Base-by-base conservation (phyloP, 139 green algal species). In the Chlorella sp. region DNA sequence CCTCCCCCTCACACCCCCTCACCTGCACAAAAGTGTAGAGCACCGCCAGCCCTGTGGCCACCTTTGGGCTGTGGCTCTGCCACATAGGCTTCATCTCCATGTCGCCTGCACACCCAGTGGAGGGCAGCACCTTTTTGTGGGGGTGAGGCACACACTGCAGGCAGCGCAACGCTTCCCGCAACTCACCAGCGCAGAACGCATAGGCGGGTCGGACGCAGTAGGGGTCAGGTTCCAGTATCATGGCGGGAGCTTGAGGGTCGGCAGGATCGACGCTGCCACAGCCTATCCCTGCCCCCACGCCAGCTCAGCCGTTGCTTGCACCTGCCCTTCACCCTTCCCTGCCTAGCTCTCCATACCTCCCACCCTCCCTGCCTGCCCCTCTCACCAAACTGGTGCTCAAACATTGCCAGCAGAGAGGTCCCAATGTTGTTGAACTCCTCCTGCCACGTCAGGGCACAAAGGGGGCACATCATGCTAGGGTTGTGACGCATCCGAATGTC, bases 1-100 rank as follows among this genome's bases (percentile, higher is more conserved):
- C n/a, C n/a, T n/a, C n/a, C n/a, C n/a, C n/a, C n/a, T n/a, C n/a
- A n/a, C n/a, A n/a, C 34, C 7, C 11, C 18, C 83, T 18, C 30
- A 39, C 84, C 84, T 88, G 84, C n/a, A 92, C 64, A 57, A 92
- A 84, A n/a, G 81, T 89, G 81, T 86, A 92, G 1, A 77, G 36
- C 18, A 92, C 69, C 1, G 84, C 89, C 84, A 92, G 86, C 9
- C 57, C 48, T 19, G 84, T 90, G 81, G 86, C 86, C 18, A 75
- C 60, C 42, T 77, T 81, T n/a, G 89, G 89, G 83, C 86, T 88
- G n/a, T 85, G 77, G 57, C n/a, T 86, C 34, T 85, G 1, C 60
- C 36, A 78, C 61, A 90, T 82, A n/a, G 64, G n/a, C 42, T 83
- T 89, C 36, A 92, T n/a, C 71, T 92, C 75, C n/a, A 88, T 16